Evolutionary conservation across 768 basidiomycete genomes (phyloP).

Genomic region (Cubamyces sp.): DNA sequence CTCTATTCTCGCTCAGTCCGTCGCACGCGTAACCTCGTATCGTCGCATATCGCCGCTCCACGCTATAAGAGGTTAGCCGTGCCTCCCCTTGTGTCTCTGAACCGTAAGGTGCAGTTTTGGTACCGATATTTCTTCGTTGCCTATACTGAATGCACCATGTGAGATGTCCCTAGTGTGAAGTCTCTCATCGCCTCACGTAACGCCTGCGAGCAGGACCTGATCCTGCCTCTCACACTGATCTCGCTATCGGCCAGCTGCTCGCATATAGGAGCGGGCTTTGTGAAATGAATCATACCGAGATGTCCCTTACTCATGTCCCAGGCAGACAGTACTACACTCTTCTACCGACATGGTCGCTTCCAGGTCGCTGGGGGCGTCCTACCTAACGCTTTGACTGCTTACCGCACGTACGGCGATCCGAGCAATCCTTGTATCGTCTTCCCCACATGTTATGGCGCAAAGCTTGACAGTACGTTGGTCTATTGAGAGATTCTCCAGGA

Average conservation of each 20-base stretch:
- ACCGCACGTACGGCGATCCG: slow-evolving; percentile 55
- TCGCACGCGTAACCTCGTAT: no score
- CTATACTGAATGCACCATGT: not conserved
- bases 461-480: slow-evolving; percentile 51
- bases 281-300: no score
- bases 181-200: not conserved
- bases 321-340: slow-evolving; percentile 41
- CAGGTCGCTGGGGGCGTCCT: slow-evolving; percentile 54
- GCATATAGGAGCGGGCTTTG: not conserved
- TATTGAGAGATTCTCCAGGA: not conserved
- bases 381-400: slow-evolving; percentile 61
- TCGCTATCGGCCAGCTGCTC: not conserved
- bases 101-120: no score
- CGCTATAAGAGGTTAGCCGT: no score
- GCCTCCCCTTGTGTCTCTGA: no score
- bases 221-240: not conserved
- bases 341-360: slow-evolving; percentile 59
- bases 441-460: slow-evolving; percentile 59
- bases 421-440: slow-evolving; percentile 60
- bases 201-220: not conserved
- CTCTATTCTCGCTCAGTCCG: not conserved
- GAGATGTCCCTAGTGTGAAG: not conserved
- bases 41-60: no score
- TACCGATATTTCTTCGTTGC: no score
- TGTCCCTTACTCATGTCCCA: slow-evolving; percentile 20